phyloP scores from a whole-genome alignment of 148 eudicot species.

The Vaccinium vitisidaea region DNA sequence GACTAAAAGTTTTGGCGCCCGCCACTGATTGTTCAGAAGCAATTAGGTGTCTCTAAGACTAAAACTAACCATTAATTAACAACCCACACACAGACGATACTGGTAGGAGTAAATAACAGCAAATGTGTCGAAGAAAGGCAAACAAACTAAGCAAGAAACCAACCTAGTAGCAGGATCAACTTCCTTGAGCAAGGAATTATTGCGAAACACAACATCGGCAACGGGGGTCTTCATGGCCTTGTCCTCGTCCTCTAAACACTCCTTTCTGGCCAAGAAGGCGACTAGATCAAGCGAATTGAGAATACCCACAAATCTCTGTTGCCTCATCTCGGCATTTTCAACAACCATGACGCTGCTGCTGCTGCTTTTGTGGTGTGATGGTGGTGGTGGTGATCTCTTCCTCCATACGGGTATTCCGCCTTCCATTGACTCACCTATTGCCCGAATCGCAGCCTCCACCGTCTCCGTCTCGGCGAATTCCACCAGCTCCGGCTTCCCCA shows the following conservation, averaged over 20 bases:
- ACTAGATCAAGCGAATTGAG: conserved; percentile 83
- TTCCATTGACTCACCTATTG: conserved; percentile 80
- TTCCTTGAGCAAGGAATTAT: conserved; percentile 66
- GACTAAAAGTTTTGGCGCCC: too few species aligned
- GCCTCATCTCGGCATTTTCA: conserved; percentile 72
- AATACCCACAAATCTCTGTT: conserved; percentile 80
- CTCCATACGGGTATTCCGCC: conserved; percentile 89
- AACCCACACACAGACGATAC: too few species aligned
- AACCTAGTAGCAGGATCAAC: conserved; percentile 98
- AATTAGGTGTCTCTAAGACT: background rate
- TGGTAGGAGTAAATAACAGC: too few species aligned
- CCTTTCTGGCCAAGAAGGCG: conserved; percentile 73
- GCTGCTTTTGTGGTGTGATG: too few species aligned
- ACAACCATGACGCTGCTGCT: conserved; percentile 2
- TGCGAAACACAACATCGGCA: conserved; percentile 64
- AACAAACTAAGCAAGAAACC: conserved; percentile 42
- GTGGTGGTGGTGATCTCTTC: conserved; percentile 36
- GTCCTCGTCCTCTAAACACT: conserved; percentile 73
- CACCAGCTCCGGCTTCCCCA: conserved; percentile 81
- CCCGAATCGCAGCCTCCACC: conserved; percentile 76
- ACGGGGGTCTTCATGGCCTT: conserved; percentile 88
- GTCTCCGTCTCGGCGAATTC: conserved; percentile 80
- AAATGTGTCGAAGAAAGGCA: background rate
- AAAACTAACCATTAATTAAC: too few species aligned
- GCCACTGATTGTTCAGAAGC: background rate